These are phyloP conservation scores for Cyberlindnera petersonii DNA, from an alignment of 805 yeast genomes.

Conservation along the genomic window DNA sequence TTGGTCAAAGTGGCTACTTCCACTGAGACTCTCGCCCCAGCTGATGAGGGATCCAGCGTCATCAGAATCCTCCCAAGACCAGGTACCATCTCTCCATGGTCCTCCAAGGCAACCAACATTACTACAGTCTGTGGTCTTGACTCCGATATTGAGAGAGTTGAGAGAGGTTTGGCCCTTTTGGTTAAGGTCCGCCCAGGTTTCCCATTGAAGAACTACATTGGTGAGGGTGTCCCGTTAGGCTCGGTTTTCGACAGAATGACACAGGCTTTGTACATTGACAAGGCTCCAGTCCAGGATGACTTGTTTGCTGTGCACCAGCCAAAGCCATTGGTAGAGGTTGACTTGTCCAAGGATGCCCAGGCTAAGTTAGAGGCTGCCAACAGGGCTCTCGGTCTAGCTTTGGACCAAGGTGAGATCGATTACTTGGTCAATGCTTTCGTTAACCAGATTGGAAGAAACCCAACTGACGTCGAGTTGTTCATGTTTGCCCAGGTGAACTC, in stretches of 20 bases:
- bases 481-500: slow-evolving; percentile 99
- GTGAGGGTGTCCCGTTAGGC: slow-evolving; percentile 55
- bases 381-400: slow-evolving; percentile 83
- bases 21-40: slow-evolving; percentile 28
- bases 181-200: slow-evolving; percentile 69
- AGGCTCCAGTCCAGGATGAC: slow-evolving; percentile 63
- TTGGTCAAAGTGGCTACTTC: slow-evolving; percentile 37
- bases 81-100: slow-evolving; percentile 99
- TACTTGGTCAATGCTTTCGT: slow-evolving; percentile 83
- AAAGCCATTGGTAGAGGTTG: slow-evolving; percentile 76
- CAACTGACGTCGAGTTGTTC: slow-evolving; percentile 95
- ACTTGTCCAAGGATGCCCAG: slow-evolving; percentile 47
- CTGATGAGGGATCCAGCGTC: slow-evolving; percentile 47
- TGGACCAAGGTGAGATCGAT: slow-evolving; percentile 89
- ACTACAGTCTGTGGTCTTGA: slow-evolving; percentile 82
- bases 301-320: slow-evolving; percentile 77
- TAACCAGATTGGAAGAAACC: slow-evolving; percentile 72
- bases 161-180: slow-evolving; percentile 80
- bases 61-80: slow-evolving; percentile 83
- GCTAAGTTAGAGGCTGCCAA: slow-evolving; percentile 73
- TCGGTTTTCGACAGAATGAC: slow-evolving; percentile 94
- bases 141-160: slow-evolving; percentile 72
- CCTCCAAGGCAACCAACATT: slow-evolving; percentile 96
- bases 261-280: slow-evolving; percentile 57
- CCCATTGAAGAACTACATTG: slow-evolving; percentile 54